Evolutionary conservation across 441 rosid genomes (phyloP), one percentile per base, ranked within the genome.

Genomic region (Manihot esculenta): DNA sequence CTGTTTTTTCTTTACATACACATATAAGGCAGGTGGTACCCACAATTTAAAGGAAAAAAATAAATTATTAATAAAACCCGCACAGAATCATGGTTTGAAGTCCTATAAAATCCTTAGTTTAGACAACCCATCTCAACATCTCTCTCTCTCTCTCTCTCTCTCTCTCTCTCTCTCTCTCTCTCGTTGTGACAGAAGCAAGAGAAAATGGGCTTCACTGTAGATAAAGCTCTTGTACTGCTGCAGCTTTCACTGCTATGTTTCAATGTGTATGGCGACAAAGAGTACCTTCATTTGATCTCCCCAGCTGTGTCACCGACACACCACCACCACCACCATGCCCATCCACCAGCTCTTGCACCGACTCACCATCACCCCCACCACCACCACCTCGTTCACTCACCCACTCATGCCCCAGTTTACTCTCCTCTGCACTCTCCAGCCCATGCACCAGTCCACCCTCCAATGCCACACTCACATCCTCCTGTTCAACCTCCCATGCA

Each of bases 291-390:
- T 14, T 17, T 30, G 33, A 30, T 30, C 33, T 30, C 17, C 44
- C 79, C 79, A 1, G 75, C 79, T 20, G 1, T 21, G 1, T 66
- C 82, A 0, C 78, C 82, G 17, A n/a, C 45, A 74, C 80, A 71
- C 56, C 76, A 42, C 67, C 77, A 66, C 62, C 73, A 59, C n/a
- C 33, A 30, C 4, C 78, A 68, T 4, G 44, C 48, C 1, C 81
- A 75, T 20, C 70, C 87, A 13, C 87, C 91, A 57, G 67, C 23
- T 15, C 66, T 67, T 54, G 48, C 64, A 30, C 80, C 74, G 12
- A 20, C 33, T 30, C n/a, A n/a, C n/a, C n/a, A n/a, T n/a, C n/a
- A n/a, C 2, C 35, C 4, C 4, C 35, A 30, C 35, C 35, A 30
- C 35, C 41, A 35, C 41, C 41, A 35, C 41, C 6, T 2, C 41